Conservation (phyloP, 768 basidiomycete genomes). For the button mushroom (Agaricus bisporus) region DNA sequence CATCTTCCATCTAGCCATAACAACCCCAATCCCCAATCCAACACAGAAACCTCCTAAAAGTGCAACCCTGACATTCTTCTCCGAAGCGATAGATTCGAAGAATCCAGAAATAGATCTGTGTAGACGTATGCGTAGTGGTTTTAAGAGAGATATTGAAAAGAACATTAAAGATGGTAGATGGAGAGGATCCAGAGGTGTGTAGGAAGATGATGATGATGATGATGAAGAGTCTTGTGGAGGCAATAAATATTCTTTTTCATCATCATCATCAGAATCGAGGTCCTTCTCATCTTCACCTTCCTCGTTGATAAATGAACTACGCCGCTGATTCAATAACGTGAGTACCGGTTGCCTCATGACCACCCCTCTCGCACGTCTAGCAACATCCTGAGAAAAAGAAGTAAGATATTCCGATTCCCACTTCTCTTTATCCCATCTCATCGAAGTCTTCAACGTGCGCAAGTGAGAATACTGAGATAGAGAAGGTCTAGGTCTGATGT, state of each 20-base stretch:
- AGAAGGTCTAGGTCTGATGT: conserved; percentile 5
- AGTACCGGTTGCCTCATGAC: not conserved
- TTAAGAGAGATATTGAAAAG: conserved; percentile 56
- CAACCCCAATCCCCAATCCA: conserved; percentile 29
- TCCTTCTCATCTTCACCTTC: not conserved
- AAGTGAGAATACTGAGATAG: not conserved
- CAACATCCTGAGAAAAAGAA: conserved; percentile 56
- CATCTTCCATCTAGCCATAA: not conserved
- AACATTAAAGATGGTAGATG: conserved; percentile 59
- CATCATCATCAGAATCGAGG: too few relatives aligned
- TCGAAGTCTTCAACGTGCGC: not conserved
- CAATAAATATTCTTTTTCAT: not conserved
- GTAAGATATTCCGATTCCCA: conserved; percentile 68
- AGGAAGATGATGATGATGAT: not conserved
- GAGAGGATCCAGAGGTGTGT: conserved; percentile 48
- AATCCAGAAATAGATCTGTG: conserved; percentile 18
- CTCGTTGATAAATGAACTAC: not conserved
- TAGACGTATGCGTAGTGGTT: conserved; percentile 31
- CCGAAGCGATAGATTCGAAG: conserved; percentile 16
- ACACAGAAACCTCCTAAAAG: conserved; percentile 33
- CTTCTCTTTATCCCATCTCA: conserved; percentile 49
- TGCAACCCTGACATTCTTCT: conserved; percentile 25
- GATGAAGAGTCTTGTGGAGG: not conserved
- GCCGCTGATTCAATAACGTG: not conserved
- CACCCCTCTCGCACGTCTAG: conserved; percentile 37